These are phyloP conservation scores for Sarocladium kiliense DNA, from an alignment of 2,329 filamentous ascomycete genomes.

Conservation along the genomic window DNA sequence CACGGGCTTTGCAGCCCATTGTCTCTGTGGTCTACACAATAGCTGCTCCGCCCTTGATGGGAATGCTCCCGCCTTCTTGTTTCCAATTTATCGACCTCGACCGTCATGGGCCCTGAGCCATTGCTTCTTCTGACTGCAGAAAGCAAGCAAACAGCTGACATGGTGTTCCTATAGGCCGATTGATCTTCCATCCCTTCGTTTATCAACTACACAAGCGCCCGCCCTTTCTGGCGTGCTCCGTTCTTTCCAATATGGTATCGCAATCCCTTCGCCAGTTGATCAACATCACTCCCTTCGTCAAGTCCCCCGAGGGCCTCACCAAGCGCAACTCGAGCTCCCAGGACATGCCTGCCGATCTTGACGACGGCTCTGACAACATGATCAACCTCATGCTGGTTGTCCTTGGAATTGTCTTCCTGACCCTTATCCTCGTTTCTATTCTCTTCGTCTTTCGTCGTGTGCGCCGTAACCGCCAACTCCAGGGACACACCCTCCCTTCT, in stretches of 20 bases:
- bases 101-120: neutral
- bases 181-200: neutral
- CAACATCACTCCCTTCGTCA: constrained; percentile 6
- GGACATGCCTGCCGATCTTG: constrained; percentile 23
- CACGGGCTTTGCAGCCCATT: neutral
- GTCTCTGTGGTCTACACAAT: neutral
- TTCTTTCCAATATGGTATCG: constrained; percentile 3
- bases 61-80: constrained; percentile 4
- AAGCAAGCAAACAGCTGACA: neutral
- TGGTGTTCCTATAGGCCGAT: neutral
- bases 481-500: constrained; percentile 55
- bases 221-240: constrained; percentile 7
- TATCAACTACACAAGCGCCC: constrained; percentile 6
- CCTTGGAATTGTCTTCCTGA: constrained; percentile 70
- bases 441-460: constrained; percentile 71
- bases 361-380: constrained; percentile 52
- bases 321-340: constrained; percentile 9
- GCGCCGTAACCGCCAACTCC: constrained; percentile 25
- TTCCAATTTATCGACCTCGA: constrained; percentile 3
- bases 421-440: constrained; percentile 59
- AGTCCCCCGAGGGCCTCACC: constrained; percentile 3
- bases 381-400: constrained; percentile 76
- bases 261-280: constrained; percentile 5
- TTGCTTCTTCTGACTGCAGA: neutral
- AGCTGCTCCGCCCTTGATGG: neutral